Percentiles rank a stretch among this genome's conserved stretches.
phyloP scores from a whole-genome alignment of 164 flowering plant species.

The Cinnamomum micranthum region DNA sequence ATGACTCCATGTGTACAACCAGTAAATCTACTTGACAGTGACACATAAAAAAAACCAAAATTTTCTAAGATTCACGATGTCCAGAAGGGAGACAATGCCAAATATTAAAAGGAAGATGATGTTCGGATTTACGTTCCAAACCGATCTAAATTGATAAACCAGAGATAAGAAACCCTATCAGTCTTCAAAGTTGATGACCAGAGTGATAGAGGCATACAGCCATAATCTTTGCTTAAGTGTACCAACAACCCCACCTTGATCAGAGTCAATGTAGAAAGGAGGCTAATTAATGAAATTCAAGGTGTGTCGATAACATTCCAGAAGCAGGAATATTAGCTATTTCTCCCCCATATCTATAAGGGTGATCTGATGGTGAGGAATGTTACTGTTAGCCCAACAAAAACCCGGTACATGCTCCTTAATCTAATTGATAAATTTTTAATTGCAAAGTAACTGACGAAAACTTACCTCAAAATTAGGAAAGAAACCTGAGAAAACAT shows the following conservation, averaged over 20 bases:
- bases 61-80: background rate
- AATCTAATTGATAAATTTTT: background rate
- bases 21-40: background rate
- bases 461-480: constrained; percentile 45
- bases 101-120: background rate
- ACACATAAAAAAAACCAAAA: background rate
- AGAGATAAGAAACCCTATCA: no score
- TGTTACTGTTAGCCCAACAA: background rate
- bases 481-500: constrained; percentile 35
- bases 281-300: background rate
- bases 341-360: background rate
- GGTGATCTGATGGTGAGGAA: background rate
- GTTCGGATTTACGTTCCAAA: background rate
- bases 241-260: background rate
- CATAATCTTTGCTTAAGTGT: no score
- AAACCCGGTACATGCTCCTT: background rate
- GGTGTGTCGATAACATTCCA: background rate
- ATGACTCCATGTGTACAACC: no score
- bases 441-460: background rate
- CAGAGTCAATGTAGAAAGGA: background rate
- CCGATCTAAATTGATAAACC: background rate
- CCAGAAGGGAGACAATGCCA: background rate
- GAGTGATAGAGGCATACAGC: background rate
- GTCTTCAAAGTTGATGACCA: background rate
- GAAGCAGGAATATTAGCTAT: no score